Evolutionary conservation across 164 flowering plant genomes (phyloP), one percentile per base, ranked within the genome.

Genomic region (Chimonanthus praecox): DNA sequence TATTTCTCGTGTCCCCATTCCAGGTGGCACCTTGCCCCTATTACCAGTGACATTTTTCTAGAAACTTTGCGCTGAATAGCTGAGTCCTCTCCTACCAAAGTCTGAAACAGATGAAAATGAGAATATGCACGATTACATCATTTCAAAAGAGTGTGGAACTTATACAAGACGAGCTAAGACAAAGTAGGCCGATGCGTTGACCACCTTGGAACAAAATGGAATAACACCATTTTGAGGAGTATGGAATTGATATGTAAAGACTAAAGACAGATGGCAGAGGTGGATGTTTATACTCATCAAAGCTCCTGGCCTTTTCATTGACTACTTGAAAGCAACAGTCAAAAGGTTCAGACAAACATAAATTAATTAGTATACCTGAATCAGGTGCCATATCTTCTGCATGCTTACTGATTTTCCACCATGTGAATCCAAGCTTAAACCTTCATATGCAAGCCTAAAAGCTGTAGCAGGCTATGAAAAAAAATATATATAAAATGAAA

Each of bases 1-100:
- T 89, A 87, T 75, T 90, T 95, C 78, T 90, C 97, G 84, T 95
- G 99, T 16, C 99, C 99, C 90, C 89, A 83, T 80, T 95, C 97
- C 58, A 95, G 88, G 78, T 95, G 99, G 63, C 82, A 87, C 79
- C 97, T 88, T 49, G 99, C 97, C 73, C 99, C 98, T 78, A 92
- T 84, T 49, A 89, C 84, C 67, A 93, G 73, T 62, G 90, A 86
- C 96, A 93, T 90, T 78, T 82, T 89, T 77, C 80, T 93, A n/a
- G 98, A 88, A 72, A 89, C 80, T 77, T 80, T 83, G 15, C 62
- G 78, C 71, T 71, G 89, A 54, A 74, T 58, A 67, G 71, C 70
- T 45, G 82, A 72, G 77, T 87, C 87, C 78, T 92, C 98, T 58
- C 88, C 91, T 77, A 83, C 78, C 78, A 91, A 71, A 71, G 90